These are phyloP conservation scores for Leucaena leucocephala DNA, from an alignment of 306 rosid species.

Conservation along the genomic window DNA sequence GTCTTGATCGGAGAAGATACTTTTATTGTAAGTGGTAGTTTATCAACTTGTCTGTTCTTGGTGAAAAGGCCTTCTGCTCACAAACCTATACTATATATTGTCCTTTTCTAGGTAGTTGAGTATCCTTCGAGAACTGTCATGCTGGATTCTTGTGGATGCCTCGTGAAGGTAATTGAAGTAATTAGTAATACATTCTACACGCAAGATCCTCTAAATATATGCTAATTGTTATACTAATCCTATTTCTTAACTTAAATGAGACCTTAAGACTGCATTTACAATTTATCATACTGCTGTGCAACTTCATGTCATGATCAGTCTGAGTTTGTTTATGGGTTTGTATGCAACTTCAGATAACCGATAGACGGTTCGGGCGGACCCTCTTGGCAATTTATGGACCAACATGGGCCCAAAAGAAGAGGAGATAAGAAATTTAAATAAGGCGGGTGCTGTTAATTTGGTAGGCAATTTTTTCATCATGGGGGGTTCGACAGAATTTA, in stretches of 20 bases:
- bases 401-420: slow-evolving; percentile 87
- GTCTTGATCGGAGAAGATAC: slow-evolving; percentile 74
- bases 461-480: slow-evolving; percentile 30
- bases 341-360: slow-evolving; percentile 70
- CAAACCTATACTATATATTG: slow-evolving; percentile 25
- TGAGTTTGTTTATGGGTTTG: slow-evolving; percentile 31
- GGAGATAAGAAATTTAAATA: slow-evolving; percentile 41
- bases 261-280: slow-evolving; percentile 4
- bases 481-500: slow-evolving; percentile 11
- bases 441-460: slow-evolving; percentile 40
- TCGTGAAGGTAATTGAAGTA: slow-evolving; percentile 69
- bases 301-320: slow-evolving; percentile 16
- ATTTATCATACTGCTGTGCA: slow-evolving; percentile 20
- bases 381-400: slow-evolving; percentile 92
- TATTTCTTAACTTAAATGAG: slow-evolving; percentile 3
- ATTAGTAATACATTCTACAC: slow-evolving; percentile 14
- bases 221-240: background rate
- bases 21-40: slow-evolving; percentile 64
- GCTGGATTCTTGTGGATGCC: slow-evolving; percentile 81
- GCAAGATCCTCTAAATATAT: background rate
- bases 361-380: slow-evolving; percentile 85
- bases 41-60: slow-evolving; percentile 27
- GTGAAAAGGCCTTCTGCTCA: slow-evolving; percentile 22
- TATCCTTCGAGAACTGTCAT: slow-evolving; percentile 82
- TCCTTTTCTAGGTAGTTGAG: slow-evolving; percentile 74